Percentiles rank a stretch among this genome's conserved stretches.
phyloP scores from a whole-genome alignment of 148 eudicot genomes.

The Amaranthus hypochondriacus region DNA sequence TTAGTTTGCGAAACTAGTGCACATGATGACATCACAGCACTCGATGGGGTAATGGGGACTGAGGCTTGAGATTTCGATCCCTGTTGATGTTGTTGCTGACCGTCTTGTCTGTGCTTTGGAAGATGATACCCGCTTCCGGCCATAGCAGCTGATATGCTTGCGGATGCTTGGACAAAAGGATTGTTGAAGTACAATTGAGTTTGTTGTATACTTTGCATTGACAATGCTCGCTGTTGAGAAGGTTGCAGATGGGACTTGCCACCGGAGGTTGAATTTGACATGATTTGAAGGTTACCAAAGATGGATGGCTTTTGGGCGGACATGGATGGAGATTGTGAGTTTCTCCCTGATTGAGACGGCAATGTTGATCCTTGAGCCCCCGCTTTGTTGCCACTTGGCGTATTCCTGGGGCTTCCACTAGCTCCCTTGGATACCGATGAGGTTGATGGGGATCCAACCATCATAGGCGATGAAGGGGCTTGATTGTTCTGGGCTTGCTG shows the following conservation, averaged over 20 bases:
- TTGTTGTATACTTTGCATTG: slow-evolving; percentile 48
- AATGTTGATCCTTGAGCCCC: slow-evolving; percentile 49
- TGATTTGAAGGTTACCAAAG: slow-evolving; percentile 63
- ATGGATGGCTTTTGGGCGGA: slow-evolving; percentile 63
- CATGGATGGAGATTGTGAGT: slow-evolving; percentile 32
- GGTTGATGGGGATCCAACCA: slow-evolving; percentile 77
- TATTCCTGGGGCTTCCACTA: slow-evolving; percentile 78
- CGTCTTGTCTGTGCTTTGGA: slow-evolving; percentile 51
- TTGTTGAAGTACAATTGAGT: slow-evolving; percentile 51
- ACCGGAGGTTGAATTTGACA: slow-evolving; percentile 32
- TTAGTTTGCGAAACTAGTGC: slow-evolving; percentile 34
- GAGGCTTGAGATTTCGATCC: slow-evolving; percentile 31
- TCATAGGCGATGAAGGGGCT: slow-evolving; percentile 62
- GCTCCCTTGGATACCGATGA: slow-evolving; percentile 83
- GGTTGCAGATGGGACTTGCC: slow-evolving; percentile 48
- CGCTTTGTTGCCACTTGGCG: slow-evolving; percentile 41
- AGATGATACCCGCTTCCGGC: slow-evolving; percentile 50
- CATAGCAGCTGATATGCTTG: slow-evolving; percentile 32
- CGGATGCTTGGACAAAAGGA: slow-evolving; percentile 52
- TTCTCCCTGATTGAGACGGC: slow-evolving; percentile 57
- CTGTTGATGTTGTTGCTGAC: slow-evolving; percentile 37
- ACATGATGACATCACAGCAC: slow-evolving; percentile 62
- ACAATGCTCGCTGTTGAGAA: slow-evolving; percentile 39
- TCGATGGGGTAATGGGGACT: slow-evolving; percentile 42
- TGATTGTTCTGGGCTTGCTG: slow-evolving; percentile 46